Percentiles rank a stretch among this genome's conserved stretches.
Evolutionary conservation across 2,329 filamentous ascomycete genomes (phyloP).

Genomic region (Aulographum hederae): DNA sequence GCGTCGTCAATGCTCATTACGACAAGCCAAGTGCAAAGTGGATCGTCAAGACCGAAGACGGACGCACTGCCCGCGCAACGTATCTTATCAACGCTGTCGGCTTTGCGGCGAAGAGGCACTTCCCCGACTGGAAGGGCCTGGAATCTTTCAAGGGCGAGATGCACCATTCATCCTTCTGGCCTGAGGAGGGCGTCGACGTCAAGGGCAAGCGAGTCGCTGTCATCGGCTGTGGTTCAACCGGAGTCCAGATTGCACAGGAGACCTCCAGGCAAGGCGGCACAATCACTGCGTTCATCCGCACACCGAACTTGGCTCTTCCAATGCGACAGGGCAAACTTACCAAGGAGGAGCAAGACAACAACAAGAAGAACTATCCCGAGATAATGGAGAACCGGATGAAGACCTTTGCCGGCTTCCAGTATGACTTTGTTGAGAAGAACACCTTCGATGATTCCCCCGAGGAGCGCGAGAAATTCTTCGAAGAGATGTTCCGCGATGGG

Average conservation of each 20-base stretch:
- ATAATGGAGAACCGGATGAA: conserved; percentile 35
- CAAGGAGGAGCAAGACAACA: conserved; percentile 29
- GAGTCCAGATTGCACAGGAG: conserved; percentile 45
- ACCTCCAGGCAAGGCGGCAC: conserved; percentile 13
- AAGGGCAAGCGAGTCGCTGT: conserved; percentile 41
- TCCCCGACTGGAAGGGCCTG: conserved; percentile 41
- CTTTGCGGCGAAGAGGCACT: conserved; percentile 37
- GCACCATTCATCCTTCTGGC: conserved; percentile 44
- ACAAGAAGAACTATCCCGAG: conserved; percentile 20
- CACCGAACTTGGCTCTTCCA: conserved; percentile 45
- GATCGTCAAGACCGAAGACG: conserved; percentile 32
- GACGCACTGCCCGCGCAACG: conserved; percentile 29
- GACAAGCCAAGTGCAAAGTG: conserved; percentile 29
- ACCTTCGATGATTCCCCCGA: conserved; percentile 29
- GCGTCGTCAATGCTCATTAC: conserved; percentile 34
- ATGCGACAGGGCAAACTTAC: conserved; percentile 35
- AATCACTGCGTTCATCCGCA: conserved; percentile 46
- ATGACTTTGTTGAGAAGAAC: conserved; percentile 34
- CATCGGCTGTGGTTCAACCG: conserved; percentile 46
- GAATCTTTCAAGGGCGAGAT: conserved; percentile 40
- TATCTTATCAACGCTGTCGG: conserved; percentile 36
- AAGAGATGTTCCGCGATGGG: conserved; percentile 21
- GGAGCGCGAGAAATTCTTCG: conserved; percentile 24
- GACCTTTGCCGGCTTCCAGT: conserved; percentile 41
- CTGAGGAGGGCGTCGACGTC: conserved; percentile 35